phyloP scores from a whole-genome alignment of 2,329 filamentous ascomycete species.

The Stemphylium lycopersici region DNA sequence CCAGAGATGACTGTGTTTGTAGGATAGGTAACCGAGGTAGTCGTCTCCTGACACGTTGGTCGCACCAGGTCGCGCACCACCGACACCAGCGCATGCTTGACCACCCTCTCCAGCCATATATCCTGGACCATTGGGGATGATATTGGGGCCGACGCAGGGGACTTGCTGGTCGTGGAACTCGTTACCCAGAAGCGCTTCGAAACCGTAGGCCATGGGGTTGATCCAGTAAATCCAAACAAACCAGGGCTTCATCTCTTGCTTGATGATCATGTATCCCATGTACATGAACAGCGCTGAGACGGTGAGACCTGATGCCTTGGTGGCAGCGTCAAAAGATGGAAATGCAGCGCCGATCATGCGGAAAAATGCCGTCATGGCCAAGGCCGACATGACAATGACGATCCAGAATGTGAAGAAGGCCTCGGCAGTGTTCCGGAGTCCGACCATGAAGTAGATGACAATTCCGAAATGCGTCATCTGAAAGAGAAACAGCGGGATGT shows the following conservation, averaged over 20 bases:
- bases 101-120: conserved; percentile 48
- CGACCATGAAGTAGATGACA: conserved; percentile 81
- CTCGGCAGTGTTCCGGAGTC: conserved; percentile 71
- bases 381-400: conserved; percentile 57
- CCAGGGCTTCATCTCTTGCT: conserved; percentile 73
- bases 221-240: conserved; percentile 82
- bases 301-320: conserved; percentile 59
- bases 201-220: conserved; percentile 76
- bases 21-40: conserved; percentile 61
- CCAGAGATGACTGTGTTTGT: conserved; percentile 32
- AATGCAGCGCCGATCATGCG: conserved; percentile 73
- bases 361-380: conserved; percentile 78
- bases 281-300: conserved; percentile 62
- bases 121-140: conserved; percentile 55
- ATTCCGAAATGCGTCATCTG: conserved; percentile 65
- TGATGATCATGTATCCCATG: conserved; percentile 62
- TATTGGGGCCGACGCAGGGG: conserved; percentile 55
- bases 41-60: conserved; percentile 61
- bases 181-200: conserved; percentile 78
- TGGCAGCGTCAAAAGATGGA: conserved; percentile 63
- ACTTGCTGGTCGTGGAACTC: conserved; percentile 72
- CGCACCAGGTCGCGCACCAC: conserved; percentile 55
- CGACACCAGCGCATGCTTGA: neutral
- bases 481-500: conserved; percentile 61
- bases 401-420: conserved; percentile 83